Percentiles rank a stretch among this genome's conserved stretches.
phyloP scores from a whole-genome alignment of 306 rosid species.

The Bauhinia variegata region DNA sequence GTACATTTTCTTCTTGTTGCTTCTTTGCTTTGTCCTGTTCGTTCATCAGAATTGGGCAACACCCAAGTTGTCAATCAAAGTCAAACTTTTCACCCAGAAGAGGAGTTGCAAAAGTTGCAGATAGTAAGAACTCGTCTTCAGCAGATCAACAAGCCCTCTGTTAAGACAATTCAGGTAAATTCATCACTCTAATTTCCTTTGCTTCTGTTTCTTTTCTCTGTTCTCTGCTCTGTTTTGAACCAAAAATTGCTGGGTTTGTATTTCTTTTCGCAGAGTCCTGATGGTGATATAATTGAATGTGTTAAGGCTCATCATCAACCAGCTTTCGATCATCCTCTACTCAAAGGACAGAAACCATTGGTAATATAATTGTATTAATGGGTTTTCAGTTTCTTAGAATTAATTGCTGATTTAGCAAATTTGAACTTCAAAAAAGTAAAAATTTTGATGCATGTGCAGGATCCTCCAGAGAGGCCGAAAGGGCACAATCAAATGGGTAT shows the following conservation, averaged over 20 bases:
- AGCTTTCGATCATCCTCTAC: constrained; percentile 91
- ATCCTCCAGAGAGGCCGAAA: constrained; percentile 82
- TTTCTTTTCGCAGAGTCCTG: constrained; percentile 63
- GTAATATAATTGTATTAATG: constrained; percentile 38
- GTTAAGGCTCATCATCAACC: constrained; percentile 79
- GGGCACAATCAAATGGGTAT: constrained; percentile 36
- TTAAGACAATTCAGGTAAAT: constrained; percentile 78
- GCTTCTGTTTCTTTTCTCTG: constrained; percentile 11
- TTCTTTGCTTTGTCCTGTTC: constrained; percentile 58
- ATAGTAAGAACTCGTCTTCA: constrained; percentile 60
- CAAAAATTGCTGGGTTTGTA: background rate
- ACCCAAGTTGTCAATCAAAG: constrained; percentile 52
- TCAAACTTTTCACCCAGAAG: constrained; percentile 58
- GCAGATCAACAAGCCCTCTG: constrained; percentile 73
- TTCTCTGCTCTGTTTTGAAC: constrained; percentile 20
- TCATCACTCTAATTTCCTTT: too few relatives aligned
- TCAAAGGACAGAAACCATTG: constrained; percentile 76
- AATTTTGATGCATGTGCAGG: constrained; percentile 49
- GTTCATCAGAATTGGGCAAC: constrained; percentile 39
- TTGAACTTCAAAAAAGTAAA: too few relatives aligned
- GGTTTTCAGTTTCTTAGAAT: background rate
- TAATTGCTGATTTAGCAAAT: too few relatives aligned
- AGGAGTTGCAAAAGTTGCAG: constrained; percentile 59
- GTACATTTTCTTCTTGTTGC: constrained; percentile 64
- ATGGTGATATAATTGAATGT: constrained; percentile 91